phyloP scores from a whole-genome alignment of 1,284 basidiomycete species.

The Tylopilus sp. region DNA sequence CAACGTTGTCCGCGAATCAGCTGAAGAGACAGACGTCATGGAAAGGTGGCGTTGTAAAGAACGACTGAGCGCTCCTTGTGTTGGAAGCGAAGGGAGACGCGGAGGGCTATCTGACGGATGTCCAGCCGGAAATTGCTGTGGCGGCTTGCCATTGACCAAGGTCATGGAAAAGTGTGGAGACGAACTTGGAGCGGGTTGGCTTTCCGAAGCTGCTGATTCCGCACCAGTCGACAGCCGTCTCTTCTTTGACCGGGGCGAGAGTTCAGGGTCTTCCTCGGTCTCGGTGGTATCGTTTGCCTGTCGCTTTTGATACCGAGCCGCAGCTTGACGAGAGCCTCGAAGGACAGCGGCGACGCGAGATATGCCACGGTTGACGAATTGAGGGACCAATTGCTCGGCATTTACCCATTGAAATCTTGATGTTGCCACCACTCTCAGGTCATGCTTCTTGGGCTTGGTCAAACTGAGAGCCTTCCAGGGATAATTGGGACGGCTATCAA shows the following conservation, averaged over 20 bases:
- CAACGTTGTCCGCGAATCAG: slow-evolving; percentile 28
- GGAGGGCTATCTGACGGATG: slow-evolving; percentile 8
- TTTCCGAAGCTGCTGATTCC: slow-evolving; percentile 1
- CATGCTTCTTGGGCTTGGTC: slow-evolving; percentile 26
- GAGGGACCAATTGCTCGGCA: slow-evolving; percentile 31
- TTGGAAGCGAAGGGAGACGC: slow-evolving; percentile 1
- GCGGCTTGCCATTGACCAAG: slow-evolving; percentile 30
- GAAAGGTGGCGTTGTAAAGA: slow-evolving; percentile 31
- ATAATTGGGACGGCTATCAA: slow-evolving; percentile 32
- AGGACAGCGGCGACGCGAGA: slow-evolving; percentile 21
- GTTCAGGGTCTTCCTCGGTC: slow-evolving; percentile 4
- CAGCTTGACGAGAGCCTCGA: slow-evolving; percentile 8
- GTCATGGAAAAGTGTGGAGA: slow-evolving; percentile 13
- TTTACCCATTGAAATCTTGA: slow-evolving; percentile 34
- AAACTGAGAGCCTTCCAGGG: slow-evolving; percentile 29
- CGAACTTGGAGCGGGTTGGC: slow-evolving; percentile 3
- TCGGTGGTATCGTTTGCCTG: slow-evolving; percentile 14
- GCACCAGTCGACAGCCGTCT: slow-evolving; percentile 17
- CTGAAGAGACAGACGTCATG: slow-evolving; percentile 25
- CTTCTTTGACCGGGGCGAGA: slow-evolving; percentile 30
- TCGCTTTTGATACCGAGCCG: slow-evolving; percentile 25
- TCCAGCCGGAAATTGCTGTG: slow-evolving; percentile 32
- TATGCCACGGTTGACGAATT: slow-evolving; percentile 25
- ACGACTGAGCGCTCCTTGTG: slow-evolving; percentile 19
- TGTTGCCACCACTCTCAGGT: slow-evolving; percentile 28